Conservation (phyloP, 208 protist species). For the Naegleria lovaniensis region DNA sequence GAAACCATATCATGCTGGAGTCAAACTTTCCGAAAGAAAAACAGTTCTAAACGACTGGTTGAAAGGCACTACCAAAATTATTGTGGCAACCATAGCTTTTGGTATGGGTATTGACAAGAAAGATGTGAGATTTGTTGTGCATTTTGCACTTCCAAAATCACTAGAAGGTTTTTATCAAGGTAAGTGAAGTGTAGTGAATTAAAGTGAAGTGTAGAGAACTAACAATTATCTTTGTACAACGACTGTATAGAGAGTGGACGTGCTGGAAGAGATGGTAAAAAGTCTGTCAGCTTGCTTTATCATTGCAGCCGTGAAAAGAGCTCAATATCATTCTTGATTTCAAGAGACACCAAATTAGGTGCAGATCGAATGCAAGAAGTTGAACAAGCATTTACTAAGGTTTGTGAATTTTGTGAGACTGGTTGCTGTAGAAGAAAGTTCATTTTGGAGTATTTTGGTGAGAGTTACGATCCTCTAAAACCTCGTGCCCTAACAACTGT, state of each 20-base stretch:
- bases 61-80: conserved; percentile 12
- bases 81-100: conserved; percentile 21
- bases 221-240: no score
- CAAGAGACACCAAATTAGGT: neutral
- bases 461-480: neutral
- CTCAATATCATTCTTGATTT: neutral
- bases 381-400: neutral
- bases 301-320: neutral
- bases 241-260: conserved; percentile 59
- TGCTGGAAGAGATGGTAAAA: conserved; percentile 65
- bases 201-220: no score
- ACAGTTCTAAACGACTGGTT: neutral
- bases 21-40: neutral
- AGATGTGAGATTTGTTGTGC: conserved; percentile 21
- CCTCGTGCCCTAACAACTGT: neutral
- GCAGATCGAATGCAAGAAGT: neutral
- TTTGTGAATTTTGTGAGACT: conserved; percentile 1
- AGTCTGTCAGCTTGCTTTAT: neutral
- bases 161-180: conserved; percentile 28
- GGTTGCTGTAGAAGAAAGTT: conserved; percentile 23
- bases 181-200: no score
- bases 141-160: neutral
- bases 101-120: conserved; percentile 35
- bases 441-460: conserved; percentile 17
- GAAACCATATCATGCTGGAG: conserved; percentile 7